Conservation (phyloP, 768 basidiomycete species). For the Porpolomopsis calyptriformis region DNA sequence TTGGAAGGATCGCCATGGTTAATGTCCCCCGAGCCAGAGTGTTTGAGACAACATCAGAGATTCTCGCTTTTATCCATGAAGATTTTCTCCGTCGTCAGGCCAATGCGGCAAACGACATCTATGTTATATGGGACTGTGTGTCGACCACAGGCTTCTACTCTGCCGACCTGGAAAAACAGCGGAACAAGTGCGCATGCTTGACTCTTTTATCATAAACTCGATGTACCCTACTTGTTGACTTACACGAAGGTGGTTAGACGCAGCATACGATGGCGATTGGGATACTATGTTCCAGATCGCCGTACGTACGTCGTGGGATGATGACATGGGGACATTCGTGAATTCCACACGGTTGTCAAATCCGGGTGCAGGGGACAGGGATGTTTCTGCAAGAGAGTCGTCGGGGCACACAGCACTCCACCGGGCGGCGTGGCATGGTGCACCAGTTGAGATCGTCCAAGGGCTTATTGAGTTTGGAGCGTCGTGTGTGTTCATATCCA, state of each 20-base stretch:
- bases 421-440: constrained; percentile 2
- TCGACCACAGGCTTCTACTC: neutral
- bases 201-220: neutral
- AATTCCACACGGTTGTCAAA: neutral
- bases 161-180: neutral
- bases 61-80: too few species aligned
- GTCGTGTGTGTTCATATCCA: neutral
- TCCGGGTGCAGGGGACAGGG: neutral
- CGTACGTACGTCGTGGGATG: neutral
- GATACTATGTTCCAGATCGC: neutral
- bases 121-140: neutral
- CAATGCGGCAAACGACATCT: neutral
- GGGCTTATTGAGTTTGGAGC: neutral
- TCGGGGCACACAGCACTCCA: constrained; percentile 1
- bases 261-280: constrained; percentile 1
- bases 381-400: neutral
- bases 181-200: neutral
- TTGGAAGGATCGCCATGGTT: too few species aligned
- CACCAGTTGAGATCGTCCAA: neutral
- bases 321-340: neutral
- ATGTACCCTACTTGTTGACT: neutral
- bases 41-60: too few species aligned
- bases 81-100: too few species aligned
- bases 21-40: too few species aligned
- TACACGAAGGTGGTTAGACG: constrained; percentile 1